phyloP scores from a whole-genome alignment of 345 rosid species.

The Camelina sativa region DNA sequence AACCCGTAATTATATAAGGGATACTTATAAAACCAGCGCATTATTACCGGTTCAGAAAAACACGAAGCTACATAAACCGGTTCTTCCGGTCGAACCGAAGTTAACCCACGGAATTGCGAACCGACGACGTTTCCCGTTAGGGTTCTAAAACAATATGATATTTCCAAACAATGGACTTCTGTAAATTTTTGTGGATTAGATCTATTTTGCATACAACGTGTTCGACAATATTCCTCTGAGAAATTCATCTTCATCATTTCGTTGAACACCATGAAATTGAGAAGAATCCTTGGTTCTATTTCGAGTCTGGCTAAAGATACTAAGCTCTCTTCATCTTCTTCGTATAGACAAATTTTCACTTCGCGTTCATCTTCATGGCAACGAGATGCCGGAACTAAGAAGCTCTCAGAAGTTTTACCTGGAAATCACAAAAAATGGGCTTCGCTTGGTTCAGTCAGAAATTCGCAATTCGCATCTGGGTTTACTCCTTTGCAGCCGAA shows the following conservation, averaged over 20 bases:
- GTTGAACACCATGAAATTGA: constrained; percentile 30
- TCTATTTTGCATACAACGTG: constrained; percentile 7
- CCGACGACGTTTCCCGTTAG: constrained; percentile 5
- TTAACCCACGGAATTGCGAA: background rate
- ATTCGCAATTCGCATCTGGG: constrained; percentile 81
- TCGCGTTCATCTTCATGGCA: constrained; percentile 34
- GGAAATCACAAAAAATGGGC: constrained; percentile 62
- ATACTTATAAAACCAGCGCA: background rate
- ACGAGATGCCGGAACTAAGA: constrained; percentile 24
- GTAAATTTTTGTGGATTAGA: background rate
- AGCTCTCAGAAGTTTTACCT: constrained; percentile 48
- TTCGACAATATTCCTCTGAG: constrained; percentile 38
- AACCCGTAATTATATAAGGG: too few species aligned
- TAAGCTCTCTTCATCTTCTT: constrained; percentile 16
- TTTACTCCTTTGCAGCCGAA: constrained; percentile 82
- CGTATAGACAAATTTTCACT: constrained; percentile 39
- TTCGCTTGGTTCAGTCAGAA: constrained; percentile 70
- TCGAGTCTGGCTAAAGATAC: constrained; percentile 22
- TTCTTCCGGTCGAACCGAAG: constrained; percentile 10
- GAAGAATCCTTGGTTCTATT: constrained; percentile 32
- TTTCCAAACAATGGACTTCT: background rate
- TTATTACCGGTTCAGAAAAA: background rate
- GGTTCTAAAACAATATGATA: constrained; percentile 8
- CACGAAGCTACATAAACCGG: background rate
- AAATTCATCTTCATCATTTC: background rate